Percentiles rank a stretch among this genome's conserved stretches.
These are phyloP conservation scores for Quillaja saponaria DNA, from an alignment of 306 rosid genomes.

Conservation along the genomic window DNA sequence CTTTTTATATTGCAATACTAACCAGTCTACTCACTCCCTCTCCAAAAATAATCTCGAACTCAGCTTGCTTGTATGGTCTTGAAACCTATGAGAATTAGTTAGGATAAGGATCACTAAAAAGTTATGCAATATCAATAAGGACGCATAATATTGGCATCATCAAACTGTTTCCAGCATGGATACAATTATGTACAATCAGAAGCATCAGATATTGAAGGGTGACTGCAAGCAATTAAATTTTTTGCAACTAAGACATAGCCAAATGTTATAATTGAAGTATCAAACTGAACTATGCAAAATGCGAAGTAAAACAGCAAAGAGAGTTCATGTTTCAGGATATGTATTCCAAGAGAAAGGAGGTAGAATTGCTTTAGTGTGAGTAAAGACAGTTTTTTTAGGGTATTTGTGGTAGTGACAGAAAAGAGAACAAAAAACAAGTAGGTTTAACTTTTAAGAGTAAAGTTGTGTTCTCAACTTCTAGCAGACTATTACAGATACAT, in stretches of 20 bases:
- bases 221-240: neutral
- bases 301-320: too few species aligned
- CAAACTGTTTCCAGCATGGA: neutral
- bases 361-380: too few species aligned
- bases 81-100: conserved; percentile 66
- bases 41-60: conserved; percentile 92
- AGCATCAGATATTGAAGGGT: conserved; percentile 2
- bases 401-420: too few species aligned
- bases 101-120: conserved; percentile 27
- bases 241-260: neutral
- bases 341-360: too few species aligned
- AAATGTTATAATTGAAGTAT: neutral
- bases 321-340: too few species aligned
- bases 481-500: too few species aligned
- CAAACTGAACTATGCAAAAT: too few species aligned
- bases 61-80: conserved; percentile 96
- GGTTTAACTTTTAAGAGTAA: too few species aligned
- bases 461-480: too few species aligned
- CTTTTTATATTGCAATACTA: conserved; percentile 28
- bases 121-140: conserved; percentile 14
- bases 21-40: conserved; percentile 91
- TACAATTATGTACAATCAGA: neutral
- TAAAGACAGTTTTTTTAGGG: too few species aligned
- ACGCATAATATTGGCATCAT: conserved; percentile 6
- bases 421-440: too few species aligned